Evolutionary conservation across 1,284 basidiomycete genomes (phyloP).

Genomic region (Moesziomyces sp.): DNA sequence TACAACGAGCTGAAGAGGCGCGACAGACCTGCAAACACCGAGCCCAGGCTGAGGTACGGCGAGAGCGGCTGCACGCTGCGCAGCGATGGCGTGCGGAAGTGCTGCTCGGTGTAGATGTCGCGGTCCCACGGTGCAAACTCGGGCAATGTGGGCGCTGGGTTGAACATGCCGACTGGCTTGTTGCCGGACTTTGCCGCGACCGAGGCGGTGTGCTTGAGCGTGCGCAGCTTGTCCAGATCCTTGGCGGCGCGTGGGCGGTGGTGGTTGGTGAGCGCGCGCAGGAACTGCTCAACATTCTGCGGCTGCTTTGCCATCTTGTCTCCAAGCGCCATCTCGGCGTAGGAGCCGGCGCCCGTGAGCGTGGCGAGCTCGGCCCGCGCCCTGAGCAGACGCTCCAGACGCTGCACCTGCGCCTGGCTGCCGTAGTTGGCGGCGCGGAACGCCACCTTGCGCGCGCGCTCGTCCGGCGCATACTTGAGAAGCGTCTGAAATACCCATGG

Average conservation of each 20-base stretch:
- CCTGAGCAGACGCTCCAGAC: constrained; percentile 59
- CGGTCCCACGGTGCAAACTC: constrained; percentile 61
- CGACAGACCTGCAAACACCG: constrained; percentile 63
- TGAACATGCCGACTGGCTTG: constrained; percentile 14
- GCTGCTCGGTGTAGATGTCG: constrained; percentile 61
- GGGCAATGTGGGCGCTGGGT: constrained; percentile 10
- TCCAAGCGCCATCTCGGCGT: constrained; percentile 62
- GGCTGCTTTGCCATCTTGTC: constrained; percentile 66
- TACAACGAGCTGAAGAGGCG: constrained; percentile 61
- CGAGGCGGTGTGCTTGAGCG: constrained; percentile 38
- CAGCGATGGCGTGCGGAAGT: constrained; percentile 41
- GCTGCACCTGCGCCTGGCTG: constrained; percentile 47
- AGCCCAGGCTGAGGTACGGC: constrained; percentile 63
- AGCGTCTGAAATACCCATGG: constrained; percentile 92
- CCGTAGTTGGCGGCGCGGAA: constrained; percentile 71
- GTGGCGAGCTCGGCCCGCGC: constrained; percentile 59
- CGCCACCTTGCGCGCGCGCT: constrained; percentile 81
- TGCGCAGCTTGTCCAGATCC: constrained; percentile 50
- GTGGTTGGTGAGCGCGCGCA: constrained; percentile 55
- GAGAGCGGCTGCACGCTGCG: constrained; percentile 53
- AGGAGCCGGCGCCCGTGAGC: constrained; percentile 60
- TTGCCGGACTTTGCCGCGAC: neutral
- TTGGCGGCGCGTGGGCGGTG: constrained; percentile 52
- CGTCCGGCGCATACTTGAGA: constrained; percentile 81
- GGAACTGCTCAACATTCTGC: constrained; percentile 56